A percentile compares a stretch with the other conserved stretches of the same genome.
Evolutionary conservation across 148 eudicot genomes (phyloP).

Genomic region (Dianthus caryophyllus): DNA sequence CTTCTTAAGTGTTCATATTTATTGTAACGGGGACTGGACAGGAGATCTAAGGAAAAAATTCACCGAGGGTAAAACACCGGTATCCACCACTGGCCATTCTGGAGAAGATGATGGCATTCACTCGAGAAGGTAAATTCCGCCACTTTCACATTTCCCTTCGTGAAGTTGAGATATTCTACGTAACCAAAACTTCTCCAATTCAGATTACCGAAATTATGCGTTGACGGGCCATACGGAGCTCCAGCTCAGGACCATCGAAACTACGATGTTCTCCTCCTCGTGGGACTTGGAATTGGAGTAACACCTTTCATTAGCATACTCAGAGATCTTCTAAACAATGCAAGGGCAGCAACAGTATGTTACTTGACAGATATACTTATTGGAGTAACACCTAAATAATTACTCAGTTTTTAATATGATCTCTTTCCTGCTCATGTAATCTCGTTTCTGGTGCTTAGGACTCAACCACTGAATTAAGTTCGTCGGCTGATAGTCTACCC

Average conservation of each 20-base stretch:
- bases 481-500: conserved; percentile 61
- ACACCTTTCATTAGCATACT: conserved; percentile 94
- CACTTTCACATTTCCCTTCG: background rate
- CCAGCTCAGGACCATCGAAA: conserved; percentile 91
- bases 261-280: conserved; percentile 87
- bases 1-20: conserved; percentile 83
- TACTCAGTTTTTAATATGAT: background rate
- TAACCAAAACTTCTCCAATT: conserved; percentile 9
- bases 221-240: conserved; percentile 98
- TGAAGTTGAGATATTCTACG: background rate
- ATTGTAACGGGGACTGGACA: conserved; percentile 90
- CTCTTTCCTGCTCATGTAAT: background rate
- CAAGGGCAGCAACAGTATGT: conserved; percentile 50
- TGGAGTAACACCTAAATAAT: too few relatives aligned
- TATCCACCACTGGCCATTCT: conserved; percentile 61
- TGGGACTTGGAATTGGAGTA: conserved; percentile 97
- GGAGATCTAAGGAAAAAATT: conserved; percentile 64
- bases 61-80: conserved; percentile 45
- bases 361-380: background rate
- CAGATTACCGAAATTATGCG: conserved; percentile 73
- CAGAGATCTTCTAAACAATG: conserved; percentile 69
- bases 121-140: conserved; percentile 51
- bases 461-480: conserved; percentile 58
- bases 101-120: conserved; percentile 40
- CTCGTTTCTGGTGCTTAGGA: conserved; percentile 45